A percentile compares a stretch with the other conserved stretches of the same genome.
These are phyloP conservation scores for Cladosporium velox DNA, from an alignment of 2,329 filamentous ascomycete genomes.

Conservation along the genomic window DNA sequence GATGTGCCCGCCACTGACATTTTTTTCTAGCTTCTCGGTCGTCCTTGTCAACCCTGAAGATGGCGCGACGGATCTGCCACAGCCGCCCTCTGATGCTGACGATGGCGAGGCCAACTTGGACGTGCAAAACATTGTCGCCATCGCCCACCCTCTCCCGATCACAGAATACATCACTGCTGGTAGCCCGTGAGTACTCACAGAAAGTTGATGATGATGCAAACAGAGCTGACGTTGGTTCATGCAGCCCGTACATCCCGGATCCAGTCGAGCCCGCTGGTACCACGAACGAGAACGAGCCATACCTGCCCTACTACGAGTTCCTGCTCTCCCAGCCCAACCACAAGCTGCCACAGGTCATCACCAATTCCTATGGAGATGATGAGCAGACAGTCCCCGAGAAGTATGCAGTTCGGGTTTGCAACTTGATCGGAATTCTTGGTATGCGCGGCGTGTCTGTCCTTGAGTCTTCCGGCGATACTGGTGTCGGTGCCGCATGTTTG, in stretches of 20 bases:
- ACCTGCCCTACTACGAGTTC: slow-evolving; percentile 62
- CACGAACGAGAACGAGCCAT: slow-evolving; percentile 63
- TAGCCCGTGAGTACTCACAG: background rate
- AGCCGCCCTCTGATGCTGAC: slow-evolving; percentile 45
- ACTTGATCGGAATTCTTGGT: slow-evolving; percentile 64
- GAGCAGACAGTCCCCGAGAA: slow-evolving; percentile 62
- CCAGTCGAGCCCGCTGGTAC: slow-evolving; percentile 39
- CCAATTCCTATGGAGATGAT: slow-evolving; percentile 66
- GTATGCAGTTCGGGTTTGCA: slow-evolving; percentile 63
- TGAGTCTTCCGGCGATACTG: slow-evolving; percentile 63
- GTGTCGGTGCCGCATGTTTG: slow-evolving; percentile 54
- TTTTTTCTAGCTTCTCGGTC: background rate
- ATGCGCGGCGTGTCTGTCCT: slow-evolving; percentile 65
- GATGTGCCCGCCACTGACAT: background rate
- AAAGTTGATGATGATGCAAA: background rate
- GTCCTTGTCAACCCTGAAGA: slow-evolving; percentile 14
- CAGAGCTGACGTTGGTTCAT: background rate
- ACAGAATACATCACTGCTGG: slow-evolving; percentile 63
- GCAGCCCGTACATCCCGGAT: slow-evolving; percentile 50
- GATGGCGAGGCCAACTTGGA: slow-evolving; percentile 64
- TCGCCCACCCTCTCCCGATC: slow-evolving; percentile 57
- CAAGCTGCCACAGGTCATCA: slow-evolving; percentile 62
- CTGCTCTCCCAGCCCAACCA: slow-evolving; percentile 55
- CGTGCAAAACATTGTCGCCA: slow-evolving; percentile 60
- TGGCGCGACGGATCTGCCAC: slow-evolving; percentile 36